These are phyloP conservation scores for Termitomyces sp. DNA, from an alignment of 768 basidiomycete genomes.

Conservation along the genomic window DNA sequence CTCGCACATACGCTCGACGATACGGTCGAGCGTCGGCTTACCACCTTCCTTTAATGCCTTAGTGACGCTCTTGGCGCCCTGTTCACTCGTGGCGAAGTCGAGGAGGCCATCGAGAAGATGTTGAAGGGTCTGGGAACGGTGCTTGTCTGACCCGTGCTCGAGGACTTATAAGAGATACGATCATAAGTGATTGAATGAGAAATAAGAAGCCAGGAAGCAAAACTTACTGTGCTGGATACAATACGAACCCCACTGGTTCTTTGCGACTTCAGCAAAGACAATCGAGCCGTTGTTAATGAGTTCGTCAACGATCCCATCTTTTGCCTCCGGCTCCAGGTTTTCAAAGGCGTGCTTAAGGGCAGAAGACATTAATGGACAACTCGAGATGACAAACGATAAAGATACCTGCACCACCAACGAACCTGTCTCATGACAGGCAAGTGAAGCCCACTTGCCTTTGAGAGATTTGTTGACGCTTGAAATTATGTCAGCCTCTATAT, in stretches of 20 bases:
- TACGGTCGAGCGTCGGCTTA: too few species aligned
- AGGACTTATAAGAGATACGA: conserved; percentile 39
- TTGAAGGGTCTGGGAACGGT: conserved; percentile 71
- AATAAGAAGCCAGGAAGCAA: neutral
- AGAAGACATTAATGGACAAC: neutral
- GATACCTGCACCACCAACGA: conserved; percentile 70
- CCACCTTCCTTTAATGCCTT: conserved; percentile 88
- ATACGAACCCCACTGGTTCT: conserved; percentile 88
- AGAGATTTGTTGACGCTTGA: too few species aligned
- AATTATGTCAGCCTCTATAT: too few species aligned
- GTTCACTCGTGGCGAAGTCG: conserved; percentile 76
- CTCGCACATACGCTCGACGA: conserved; percentile 81
- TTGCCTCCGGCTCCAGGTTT: conserved; percentile 18
- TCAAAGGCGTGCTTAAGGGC: neutral
- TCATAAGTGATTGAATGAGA: neutral
- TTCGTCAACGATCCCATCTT: conserved; percentile 81
- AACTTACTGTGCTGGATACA: too few species aligned
- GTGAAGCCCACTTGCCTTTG: too few species aligned
- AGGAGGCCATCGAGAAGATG: conserved; percentile 69
- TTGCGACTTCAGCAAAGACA: conserved; percentile 71
- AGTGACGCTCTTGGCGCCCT: conserved; percentile 80
- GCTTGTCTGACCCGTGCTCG: conserved; percentile 76
- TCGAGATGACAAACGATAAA: neutral
- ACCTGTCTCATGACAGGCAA: too few species aligned
- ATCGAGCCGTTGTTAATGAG: conserved; percentile 65